phyloP scores from a whole-genome alignment of 2,329 filamentous ascomycete species.

The Teratosphaeria gauchensis region DNA sequence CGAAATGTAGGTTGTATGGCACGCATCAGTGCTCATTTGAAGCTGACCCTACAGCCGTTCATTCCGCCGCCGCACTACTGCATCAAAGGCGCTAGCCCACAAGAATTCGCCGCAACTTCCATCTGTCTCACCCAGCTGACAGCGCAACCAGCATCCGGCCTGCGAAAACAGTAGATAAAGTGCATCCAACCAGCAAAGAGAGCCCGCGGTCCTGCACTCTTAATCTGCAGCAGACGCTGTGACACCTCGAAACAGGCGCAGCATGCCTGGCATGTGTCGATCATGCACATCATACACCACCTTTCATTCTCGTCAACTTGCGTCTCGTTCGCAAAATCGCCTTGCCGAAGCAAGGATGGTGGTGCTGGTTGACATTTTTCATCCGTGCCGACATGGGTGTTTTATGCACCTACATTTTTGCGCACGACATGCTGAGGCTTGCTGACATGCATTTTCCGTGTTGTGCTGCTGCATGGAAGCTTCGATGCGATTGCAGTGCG shows the following conservation, averaged over 20 bases:
- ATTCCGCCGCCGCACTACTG: neutral
- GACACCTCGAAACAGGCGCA: neutral
- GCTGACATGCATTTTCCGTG: neutral
- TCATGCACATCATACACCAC: neutral
- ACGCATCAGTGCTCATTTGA: neutral
- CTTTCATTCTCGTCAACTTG: neutral
- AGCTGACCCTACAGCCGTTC: neutral
- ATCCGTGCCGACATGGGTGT: neutral
- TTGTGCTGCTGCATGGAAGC: neutral
- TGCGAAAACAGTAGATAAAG: neutral
- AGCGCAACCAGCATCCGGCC: neutral
- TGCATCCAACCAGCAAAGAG: neutral
- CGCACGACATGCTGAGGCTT: neutral
- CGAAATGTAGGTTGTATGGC: too few species aligned
- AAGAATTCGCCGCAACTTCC: neutral
- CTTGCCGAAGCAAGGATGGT: neutral
- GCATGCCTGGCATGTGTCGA: neutral
- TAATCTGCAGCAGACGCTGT: neutral
- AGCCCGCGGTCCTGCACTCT: neutral
- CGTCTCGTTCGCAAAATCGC: neutral
- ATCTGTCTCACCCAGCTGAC: neutral
- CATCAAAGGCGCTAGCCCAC: neutral
- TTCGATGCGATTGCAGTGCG: neutral
- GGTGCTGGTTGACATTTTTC: neutral
- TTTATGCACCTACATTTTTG: neutral